phyloP scores from a whole-genome alignment of 2,329 filamentous ascomycete genomes.

The Periconia digitata region DNA sequence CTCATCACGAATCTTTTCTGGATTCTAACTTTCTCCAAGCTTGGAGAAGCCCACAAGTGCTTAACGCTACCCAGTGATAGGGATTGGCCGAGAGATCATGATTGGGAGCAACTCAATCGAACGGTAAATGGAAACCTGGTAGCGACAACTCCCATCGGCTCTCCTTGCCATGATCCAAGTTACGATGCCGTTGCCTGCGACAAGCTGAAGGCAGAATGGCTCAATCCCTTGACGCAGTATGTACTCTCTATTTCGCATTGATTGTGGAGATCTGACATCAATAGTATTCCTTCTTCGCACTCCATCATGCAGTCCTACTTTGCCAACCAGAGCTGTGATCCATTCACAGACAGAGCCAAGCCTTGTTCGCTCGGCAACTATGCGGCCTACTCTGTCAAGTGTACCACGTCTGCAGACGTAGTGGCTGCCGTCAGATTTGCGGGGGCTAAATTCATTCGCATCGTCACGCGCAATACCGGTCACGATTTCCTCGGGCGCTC shows the following conservation, averaged over 20 bases:
- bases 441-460: slow-evolving; percentile 13
- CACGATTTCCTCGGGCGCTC: slow-evolving; percentile 22
- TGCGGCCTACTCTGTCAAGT: slow-evolving; percentile 10
- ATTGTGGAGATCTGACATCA: not conserved
- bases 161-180: slow-evolving; percentile 28
- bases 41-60: too few relatives aligned
- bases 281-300: not conserved
- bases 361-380: slow-evolving; percentile 23
- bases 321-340: slow-evolving; percentile 44
- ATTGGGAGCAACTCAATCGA: slow-evolving; percentile 32
- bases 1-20: too few relatives aligned
- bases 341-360: slow-evolving; percentile 29
- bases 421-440: slow-evolving; percentile 14
- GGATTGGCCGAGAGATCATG: not conserved
- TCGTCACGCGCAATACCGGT: slow-evolving; percentile 18
- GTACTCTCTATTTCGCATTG: not conserved
- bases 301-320: slow-evolving; percentile 41
- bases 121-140: slow-evolving; percentile 37
- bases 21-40: too few relatives aligned
- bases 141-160: slow-evolving; percentile 34
- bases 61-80: slow-evolving; percentile 2
- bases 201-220: not conserved
- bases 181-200: not conserved
- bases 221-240: too few relatives aligned
- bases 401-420: slow-evolving; percentile 33